These are phyloP conservation scores for Sambucus nigra DNA, from an alignment of 129 eudicot genomes.

Conservation along the genomic window DNA sequence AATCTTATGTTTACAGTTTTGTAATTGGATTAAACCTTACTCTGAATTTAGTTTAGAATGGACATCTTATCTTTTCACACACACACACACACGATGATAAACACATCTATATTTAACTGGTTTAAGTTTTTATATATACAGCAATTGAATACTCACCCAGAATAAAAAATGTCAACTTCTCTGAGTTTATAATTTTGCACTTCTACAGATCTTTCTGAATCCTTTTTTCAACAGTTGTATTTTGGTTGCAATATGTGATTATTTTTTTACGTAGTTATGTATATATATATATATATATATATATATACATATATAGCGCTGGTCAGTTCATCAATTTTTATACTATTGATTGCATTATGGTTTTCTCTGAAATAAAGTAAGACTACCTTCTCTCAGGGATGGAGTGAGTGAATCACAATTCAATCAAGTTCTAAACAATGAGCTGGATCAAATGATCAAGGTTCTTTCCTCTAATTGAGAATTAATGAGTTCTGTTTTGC, in stretches of 20 bases:
- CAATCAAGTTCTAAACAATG: conserved; percentile 66
- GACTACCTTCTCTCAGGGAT: conserved; percentile 48
- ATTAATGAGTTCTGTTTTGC: not conserved
- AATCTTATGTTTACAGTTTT: too few relatives aligned
- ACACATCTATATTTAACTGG: too few relatives aligned
- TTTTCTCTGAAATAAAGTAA: not conserved
- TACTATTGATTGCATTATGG: not conserved
- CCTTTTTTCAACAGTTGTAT: too few relatives aligned
- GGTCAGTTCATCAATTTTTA: too few relatives aligned
- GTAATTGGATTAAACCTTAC: not conserved
- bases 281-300: too few relatives aligned
- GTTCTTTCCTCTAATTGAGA: conserved; percentile 15
- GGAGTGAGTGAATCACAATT: conserved; percentile 96
- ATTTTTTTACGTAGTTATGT: too few relatives aligned
- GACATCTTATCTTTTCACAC: not conserved
- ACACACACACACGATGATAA: not conserved
- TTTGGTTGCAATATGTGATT: too few relatives aligned
- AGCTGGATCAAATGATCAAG: conserved; percentile 90
- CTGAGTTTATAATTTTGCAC: not conserved
- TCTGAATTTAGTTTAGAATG: not conserved
- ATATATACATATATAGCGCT: too few relatives aligned
- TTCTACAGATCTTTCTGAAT: too few relatives aligned
- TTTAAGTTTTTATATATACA: too few relatives aligned
- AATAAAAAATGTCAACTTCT: too few relatives aligned
- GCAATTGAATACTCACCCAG: too few relatives aligned